Conservation (phyloP, 371 early-diverging fungal genomes). For the Apophysomyces ossiformis region DNA sequence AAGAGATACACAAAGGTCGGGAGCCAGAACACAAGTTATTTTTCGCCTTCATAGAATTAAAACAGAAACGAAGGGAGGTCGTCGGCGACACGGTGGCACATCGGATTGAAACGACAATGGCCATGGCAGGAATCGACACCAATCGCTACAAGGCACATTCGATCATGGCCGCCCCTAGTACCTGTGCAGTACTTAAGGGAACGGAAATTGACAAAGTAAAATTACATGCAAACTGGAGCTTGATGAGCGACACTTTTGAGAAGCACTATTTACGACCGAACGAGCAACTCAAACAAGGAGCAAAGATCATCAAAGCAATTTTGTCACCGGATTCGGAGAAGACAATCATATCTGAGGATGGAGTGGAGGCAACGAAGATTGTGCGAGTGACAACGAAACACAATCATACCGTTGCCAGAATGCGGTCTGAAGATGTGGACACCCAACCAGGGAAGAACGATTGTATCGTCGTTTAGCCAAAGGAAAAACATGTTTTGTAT, state of each 20-base stretch:
- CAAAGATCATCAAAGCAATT: neutral
- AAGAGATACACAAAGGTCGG: neutral
- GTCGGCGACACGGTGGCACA: neutral
- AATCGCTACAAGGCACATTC: slow-evolving; percentile 6
- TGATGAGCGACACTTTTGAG: slow-evolving; percentile 12
- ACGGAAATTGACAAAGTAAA: neutral
- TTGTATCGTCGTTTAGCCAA: too few relatives aligned
- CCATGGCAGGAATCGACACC: slow-evolving; percentile 10
- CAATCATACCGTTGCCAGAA: too few relatives aligned
- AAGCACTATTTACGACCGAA: slow-evolving; percentile 7
- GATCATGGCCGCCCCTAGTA: neutral
- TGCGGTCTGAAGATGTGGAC: too few relatives aligned
- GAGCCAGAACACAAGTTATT: neutral
- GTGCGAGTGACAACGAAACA: too few relatives aligned
- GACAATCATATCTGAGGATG: too few relatives aligned
- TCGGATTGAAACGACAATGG: neutral
- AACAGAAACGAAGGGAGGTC: neutral
- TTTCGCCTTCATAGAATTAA: neutral
- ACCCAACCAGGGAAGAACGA: too few relatives aligned
- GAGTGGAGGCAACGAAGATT: too few relatives aligned
- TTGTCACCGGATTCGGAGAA: too few relatives aligned
- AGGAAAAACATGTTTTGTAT: too few relatives aligned
- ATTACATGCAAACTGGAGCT: slow-evolving; percentile 17
- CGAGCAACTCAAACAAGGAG: neutral
- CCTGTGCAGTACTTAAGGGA: slow-evolving; percentile 16